Conservation (phyloP, 2,329 filamentous ascomycete species). For the Zymoseptoria crescenta region DNA sequence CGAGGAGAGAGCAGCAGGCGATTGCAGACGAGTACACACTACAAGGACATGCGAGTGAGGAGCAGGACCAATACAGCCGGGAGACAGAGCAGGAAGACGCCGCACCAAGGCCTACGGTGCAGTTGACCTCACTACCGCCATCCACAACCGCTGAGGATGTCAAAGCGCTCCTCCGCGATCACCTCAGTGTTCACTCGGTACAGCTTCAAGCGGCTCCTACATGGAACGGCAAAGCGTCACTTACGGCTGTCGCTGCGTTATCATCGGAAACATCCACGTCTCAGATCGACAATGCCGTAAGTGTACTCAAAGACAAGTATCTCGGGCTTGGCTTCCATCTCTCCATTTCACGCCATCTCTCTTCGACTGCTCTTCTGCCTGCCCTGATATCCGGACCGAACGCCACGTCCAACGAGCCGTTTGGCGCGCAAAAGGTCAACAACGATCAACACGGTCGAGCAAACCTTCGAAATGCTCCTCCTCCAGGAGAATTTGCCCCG, state of each 20-base stretch:
- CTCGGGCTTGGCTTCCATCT: slow-evolving; percentile 78
- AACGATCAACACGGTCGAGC: slow-evolving; percentile 28
- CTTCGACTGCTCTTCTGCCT: slow-evolving; percentile 43
- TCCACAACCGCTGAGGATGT: slow-evolving; percentile 55
- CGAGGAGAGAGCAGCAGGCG: slow-evolving; percentile 18
- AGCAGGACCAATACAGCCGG: slow-evolving; percentile 5
- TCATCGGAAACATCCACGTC: slow-evolving; percentile 72
- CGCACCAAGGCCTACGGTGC: slow-evolving; percentile 45
- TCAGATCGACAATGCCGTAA: slow-evolving; percentile 76
- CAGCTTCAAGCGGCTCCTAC: slow-evolving; percentile 13
- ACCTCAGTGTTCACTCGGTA: slow-evolving; percentile 23
- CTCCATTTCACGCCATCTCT: slow-evolving; percentile 72
- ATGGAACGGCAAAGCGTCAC: slow-evolving; percentile 51
- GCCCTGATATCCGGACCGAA: slow-evolving; percentile 3
- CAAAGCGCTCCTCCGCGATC: slow-evolving; percentile 34
- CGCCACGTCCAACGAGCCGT: slow-evolving; percentile 19
- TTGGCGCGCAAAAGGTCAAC: slow-evolving; percentile 23
- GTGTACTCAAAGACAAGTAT: slow-evolving; percentile 71
- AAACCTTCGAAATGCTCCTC: slow-evolving; percentile 37
- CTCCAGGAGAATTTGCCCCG: slow-evolving; percentile 59
- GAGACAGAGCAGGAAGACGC: slow-evolving; percentile 37
- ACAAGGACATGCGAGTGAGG: slow-evolving; percentile 17
- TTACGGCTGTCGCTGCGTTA: slow-evolving; percentile 71
- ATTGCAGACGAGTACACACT: slow-evolving; percentile 11
- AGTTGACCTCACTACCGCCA: slow-evolving; percentile 47